phyloP scores from a whole-genome alignment of 1,284 basidiomycete species.

The Mycena citricolor region DNA sequence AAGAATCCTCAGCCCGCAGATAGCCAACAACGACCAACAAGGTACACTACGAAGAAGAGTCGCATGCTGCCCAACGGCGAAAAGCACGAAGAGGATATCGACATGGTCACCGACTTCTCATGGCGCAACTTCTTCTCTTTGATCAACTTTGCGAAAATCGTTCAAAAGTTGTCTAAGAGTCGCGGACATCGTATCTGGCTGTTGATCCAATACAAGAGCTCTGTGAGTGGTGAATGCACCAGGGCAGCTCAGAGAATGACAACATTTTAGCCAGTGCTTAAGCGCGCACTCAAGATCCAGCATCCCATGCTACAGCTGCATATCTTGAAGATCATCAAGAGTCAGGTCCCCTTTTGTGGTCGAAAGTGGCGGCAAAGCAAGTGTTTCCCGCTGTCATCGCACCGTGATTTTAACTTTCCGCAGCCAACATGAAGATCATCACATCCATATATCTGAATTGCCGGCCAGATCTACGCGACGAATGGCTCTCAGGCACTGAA shows the following conservation, averaged over 20 bases:
- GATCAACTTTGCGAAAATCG: conserved; percentile 98
- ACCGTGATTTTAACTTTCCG: conserved; percentile 15
- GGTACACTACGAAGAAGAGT: conserved; percentile 55
- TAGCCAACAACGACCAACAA: conserved; percentile 54
- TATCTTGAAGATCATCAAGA: conserved; percentile 97
- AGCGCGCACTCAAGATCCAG: conserved; percentile 90
- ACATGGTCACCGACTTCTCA: conserved; percentile 90
- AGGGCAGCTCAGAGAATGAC: conserved; percentile 1
- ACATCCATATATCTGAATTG: conserved; percentile 98
- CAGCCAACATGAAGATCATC: conserved; percentile 99
- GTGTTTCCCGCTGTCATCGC: conserved; percentile 25
- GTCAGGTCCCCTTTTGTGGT: conserved; percentile 97
- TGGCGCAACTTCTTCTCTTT: conserved; percentile 98
- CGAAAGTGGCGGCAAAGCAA: conserved; percentile 97
- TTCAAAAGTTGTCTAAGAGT: conserved; percentile 97
- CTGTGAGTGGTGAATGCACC: conserved; percentile 51
- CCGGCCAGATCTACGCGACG: conserved; percentile 93
- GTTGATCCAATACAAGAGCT: conserved; percentile 98
- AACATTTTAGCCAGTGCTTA: conserved; percentile 78
- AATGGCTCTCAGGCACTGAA: conserved; percentile 95
- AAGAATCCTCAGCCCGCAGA: conserved; percentile 63
- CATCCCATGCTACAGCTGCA: conserved; percentile 95
- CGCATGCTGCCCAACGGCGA: conserved; percentile 66
- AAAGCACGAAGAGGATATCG: conserved; percentile 81
- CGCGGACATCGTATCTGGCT: conserved; percentile 94